Percentiles rank a stretch among this genome's conserved stretches.
Conservation (phyloP, 2,329 filamentous ascomycete species). For the Pseudodiploospora longispora region DNA sequence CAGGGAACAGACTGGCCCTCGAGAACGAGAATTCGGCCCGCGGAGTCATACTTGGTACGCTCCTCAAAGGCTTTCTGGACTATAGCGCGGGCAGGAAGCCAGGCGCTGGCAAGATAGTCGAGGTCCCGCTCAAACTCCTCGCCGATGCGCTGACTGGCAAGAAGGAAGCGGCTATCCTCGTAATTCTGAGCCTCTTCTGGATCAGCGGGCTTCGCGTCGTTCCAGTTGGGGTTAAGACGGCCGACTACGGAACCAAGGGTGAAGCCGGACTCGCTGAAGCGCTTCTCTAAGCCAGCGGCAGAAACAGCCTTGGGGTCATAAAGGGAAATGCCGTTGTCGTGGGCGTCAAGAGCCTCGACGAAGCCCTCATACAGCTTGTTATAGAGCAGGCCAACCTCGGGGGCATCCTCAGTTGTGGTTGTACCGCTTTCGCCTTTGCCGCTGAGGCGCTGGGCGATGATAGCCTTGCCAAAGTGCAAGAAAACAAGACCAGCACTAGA, state of each 20-base stretch:
- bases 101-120: slow-evolving; percentile 64
- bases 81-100: slow-evolving; percentile 79
- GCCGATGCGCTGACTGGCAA: slow-evolving; percentile 76
- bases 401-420: slow-evolving; percentile 44
- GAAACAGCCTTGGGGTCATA: slow-evolving; percentile 67
- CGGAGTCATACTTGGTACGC: slow-evolving; percentile 58
- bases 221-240: slow-evolving; percentile 73
- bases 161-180: slow-evolving; percentile 73
- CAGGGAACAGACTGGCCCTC: slow-evolving; percentile 74
- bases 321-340: slow-evolving; percentile 87
- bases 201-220: slow-evolving; percentile 51
- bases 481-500: slow-evolving; percentile 91
- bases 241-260: slow-evolving; percentile 76
- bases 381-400: slow-evolving; percentile 69
- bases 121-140: slow-evolving; percentile 80
- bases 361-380: slow-evolving; percentile 88
- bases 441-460: slow-evolving; percentile 55
- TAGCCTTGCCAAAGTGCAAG: slow-evolving; percentile 83
- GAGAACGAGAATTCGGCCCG: slow-evolving; percentile 76
- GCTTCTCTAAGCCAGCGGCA: slow-evolving; percentile 67
- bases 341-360: slow-evolving; percentile 91
- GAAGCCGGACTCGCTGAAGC: slow-evolving; percentile 76
- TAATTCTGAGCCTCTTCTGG: slow-evolving; percentile 52
- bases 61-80: slow-evolving; percentile 69
- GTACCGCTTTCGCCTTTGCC: slow-evolving; percentile 14